Evolutionary conservation across 495 filamentous ascomycete genomes (phyloP), one percentile per base, ranked within the genome.

Genomic region (Xylaria nigripes): DNA sequence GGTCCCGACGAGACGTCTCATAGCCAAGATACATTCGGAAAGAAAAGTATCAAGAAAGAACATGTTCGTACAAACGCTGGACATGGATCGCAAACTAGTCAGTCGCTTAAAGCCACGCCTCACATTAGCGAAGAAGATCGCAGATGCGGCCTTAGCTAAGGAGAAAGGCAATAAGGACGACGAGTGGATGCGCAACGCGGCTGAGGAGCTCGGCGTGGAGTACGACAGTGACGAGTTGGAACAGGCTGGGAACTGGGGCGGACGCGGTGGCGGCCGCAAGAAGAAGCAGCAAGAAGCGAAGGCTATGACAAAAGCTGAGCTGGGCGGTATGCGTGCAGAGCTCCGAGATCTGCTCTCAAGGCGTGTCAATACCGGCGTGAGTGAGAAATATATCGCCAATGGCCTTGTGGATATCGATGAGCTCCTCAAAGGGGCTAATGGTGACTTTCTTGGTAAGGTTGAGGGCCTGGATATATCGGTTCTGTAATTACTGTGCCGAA

Each of bases 191-290:
- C 79, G 79, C 30, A 77, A 76, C 12, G 93, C 91, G 0, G 94
- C 93, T 1, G 90, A 96, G 47, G 93, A 97, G 57, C 79, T 98
- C 3, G 93, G 93, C 2, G 86, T 97, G 6, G 93, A 96, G 22
- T 92, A 92, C 62, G 89, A 96, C 62, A 86, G 83, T 57, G 90
- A 96, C 19, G 87, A 90, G 45, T 84, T 93, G 45, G 83, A 86
- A 55, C 69, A 74, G 38, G 76, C 71, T 10, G 77, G 79, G 10
- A 71, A 71, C 45, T 82, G 84, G 61, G 80, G 80, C 48, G 82
- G 84, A 6, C 81, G 87, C 38, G 80, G 85, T 23, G 76, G 70
- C 19, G 87, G 85, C 8, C 76, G 87, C 55, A 85, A 87, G 65
- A 75, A 84, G 67, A 84, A 84, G 63, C 86, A 92, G 61, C 81